phyloP scores from a whole-genome alignment of 768 basidiomycete genomes.

The Termitomyces sp. region DNA sequence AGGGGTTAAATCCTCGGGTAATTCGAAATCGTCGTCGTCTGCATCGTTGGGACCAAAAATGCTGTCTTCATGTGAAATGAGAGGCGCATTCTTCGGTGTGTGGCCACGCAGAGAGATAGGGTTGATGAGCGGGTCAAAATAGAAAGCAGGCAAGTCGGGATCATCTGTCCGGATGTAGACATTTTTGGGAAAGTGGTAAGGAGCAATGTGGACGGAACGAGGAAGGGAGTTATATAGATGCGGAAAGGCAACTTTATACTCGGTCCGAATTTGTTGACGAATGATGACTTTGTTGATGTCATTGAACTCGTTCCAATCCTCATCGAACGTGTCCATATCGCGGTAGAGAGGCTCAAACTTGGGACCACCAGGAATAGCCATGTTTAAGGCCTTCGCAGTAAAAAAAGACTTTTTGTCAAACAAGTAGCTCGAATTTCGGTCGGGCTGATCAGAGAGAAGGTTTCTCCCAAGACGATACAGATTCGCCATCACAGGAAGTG shows the following conservation, averaged over 20 bases:
- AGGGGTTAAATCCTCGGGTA: constrained; percentile 72
- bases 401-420: constrained; percentile 99
- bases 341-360: constrained; percentile 97
- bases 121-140: constrained; percentile 98
- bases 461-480: constrained; percentile 94
- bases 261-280: constrained; percentile 95
- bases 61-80: constrained; percentile 85
- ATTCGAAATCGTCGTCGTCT: constrained; percentile 84
- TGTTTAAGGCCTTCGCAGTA: constrained; percentile 94
- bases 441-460: constrained; percentile 87
- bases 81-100: constrained; percentile 73
- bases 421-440: constrained; percentile 85
- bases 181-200: constrained; percentile 92
- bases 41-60: constrained; percentile 85
- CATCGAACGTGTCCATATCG: constrained; percentile 96
- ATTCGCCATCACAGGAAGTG: constrained; percentile 94
- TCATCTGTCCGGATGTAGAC: constrained; percentile 99
- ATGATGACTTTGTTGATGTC: constrained; percentile 99
- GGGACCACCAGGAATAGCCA: constrained; percentile 97
- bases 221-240: constrained; percentile 98
- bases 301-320: constrained; percentile 99
- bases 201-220: constrained; percentile 86
- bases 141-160: constrained; percentile 98
- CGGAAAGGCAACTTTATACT: constrained; percentile 99
- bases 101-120: constrained; percentile 91